Conservation (phyloP, 768 basidiomycete species). For the Candolleomyces eurysporus region DNA sequence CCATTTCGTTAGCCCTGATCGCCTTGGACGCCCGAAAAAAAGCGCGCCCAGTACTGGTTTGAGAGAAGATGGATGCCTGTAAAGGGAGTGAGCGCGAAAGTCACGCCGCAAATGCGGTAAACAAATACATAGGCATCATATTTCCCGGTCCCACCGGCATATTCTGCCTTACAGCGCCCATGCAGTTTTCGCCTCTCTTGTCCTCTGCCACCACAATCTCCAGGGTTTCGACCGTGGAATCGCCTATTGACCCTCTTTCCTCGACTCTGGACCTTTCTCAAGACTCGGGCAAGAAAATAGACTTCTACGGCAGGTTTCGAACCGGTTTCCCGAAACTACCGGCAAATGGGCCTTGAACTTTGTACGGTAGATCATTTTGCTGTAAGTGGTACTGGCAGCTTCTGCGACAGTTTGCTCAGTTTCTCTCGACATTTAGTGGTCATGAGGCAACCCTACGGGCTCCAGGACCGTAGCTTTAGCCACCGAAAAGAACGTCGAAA, state of each 20-base stretch:
- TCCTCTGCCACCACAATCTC: constrained; percentile 7
- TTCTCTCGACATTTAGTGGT: too few relatives aligned
- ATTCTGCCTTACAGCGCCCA: constrained; percentile 33
- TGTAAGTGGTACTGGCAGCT: background rate
- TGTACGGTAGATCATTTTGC: background rate
- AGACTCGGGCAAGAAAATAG: too few relatives aligned
- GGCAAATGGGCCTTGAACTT: background rate
- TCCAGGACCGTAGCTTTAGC: too few relatives aligned
- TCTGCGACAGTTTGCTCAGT: too few relatives aligned
- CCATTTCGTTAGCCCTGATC: background rate
- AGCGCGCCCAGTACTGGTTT: constrained; percentile 4
- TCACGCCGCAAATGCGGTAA: background rate
- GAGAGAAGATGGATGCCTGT: background rate
- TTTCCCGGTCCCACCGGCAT: constrained; percentile 37
- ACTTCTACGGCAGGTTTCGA: background rate
- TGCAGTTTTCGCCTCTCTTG: constrained; percentile 19
- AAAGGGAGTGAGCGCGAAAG: background rate
- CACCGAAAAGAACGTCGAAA: too few relatives aligned
- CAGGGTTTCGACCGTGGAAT: too few relatives aligned
- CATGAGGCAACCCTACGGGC: too few relatives aligned
- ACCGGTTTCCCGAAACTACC: background rate
- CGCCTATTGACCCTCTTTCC: too few relatives aligned
- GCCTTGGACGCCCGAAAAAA: background rate
- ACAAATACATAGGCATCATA: constrained; percentile 9
- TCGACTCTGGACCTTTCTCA: too few relatives aligned